Evolutionary conservation across 495 filamentous ascomycete species (phyloP), one percentile per base, ranked within the genome.

Genomic region (Penicillium ochrochloron): DNA sequence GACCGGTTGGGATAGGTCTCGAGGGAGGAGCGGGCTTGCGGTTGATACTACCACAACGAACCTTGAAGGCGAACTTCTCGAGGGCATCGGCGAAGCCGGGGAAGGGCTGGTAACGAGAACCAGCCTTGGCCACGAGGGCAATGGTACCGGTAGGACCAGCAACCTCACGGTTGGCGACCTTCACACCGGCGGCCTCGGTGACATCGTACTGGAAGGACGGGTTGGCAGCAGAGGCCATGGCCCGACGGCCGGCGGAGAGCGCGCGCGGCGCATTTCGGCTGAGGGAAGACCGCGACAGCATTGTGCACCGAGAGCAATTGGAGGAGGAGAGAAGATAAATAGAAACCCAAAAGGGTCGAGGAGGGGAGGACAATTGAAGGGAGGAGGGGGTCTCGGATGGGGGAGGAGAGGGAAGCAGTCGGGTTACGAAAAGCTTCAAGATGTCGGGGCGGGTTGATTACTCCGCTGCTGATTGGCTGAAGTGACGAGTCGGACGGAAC

Each of bases 21-120:
- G 14, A 14, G 15, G 15, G 37, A 33, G 31, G 27, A 17, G 11
- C 27, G 21, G 21, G 27, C 15, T 21, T 34, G 51, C 31, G 27
- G 31, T 7, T 34, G 53, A 34, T 19, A 41, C n/a, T 29, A 29
- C 34, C 51, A 25, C 27, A 42, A 83, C 88, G 63, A 75, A 95
- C 95, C 90, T 95, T 94, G 90, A 97, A 99, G 61, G 95, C 93
- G 79, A 92, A 98, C 73, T 91, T 88, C 80, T 95, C 90, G 66
- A 99, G 83, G 31, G 90, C 94, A 67, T 96, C 91, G 60, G 93
- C 88, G 74, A 96, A 87, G 57, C 96, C 95, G 69, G 95, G 96
- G 62, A 89, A 83, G 50, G 88, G 84, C 83, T 99, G 87, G 81
- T 93, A 98, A 76, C 95, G 84, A 69, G 93, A 92, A 72, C 95